phyloP scores from a whole-genome alignment of 495 filamentous ascomycete species.

The Talaromyces nanjingensis region DNA sequence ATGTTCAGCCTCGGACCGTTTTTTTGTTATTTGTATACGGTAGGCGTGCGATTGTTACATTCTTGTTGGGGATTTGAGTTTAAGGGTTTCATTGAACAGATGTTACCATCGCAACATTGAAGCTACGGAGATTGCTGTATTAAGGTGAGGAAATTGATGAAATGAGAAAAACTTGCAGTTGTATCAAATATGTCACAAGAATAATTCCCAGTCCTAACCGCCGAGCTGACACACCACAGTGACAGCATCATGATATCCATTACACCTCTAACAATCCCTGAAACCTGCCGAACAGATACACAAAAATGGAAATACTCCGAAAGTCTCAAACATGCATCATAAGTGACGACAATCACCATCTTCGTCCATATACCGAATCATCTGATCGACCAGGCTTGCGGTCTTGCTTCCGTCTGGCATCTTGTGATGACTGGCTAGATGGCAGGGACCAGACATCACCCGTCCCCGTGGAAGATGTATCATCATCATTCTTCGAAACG shows the following conservation, averaged over 20 bases:
- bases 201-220: not conserved
- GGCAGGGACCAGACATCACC: not conserved
- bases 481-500: constrained; percentile 20
- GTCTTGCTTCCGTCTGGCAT: constrained; percentile 19
- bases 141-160: not conserved
- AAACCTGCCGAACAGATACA: not conserved
- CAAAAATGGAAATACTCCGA: not conserved
- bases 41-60: not conserved
- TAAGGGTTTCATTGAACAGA: not conserved
- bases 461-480: constrained; percentile 9
- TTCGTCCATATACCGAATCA: constrained; percentile 38
- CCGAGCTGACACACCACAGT: not conserved
- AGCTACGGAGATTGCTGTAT: not conserved
- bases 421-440: constrained; percentile 17
- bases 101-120: not conserved
- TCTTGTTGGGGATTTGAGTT: not conserved
- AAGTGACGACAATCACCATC: constrained; percentile 21
- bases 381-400: constrained; percentile 23
- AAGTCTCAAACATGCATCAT: not conserved
- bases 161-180: not conserved
- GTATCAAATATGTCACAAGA: not conserved
- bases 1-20: not conserved
- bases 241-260: not conserved
- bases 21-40: not conserved
- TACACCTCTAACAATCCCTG: not conserved